Conservation (phyloP, 768 basidiomycete species). For the Hericium alpestre region DNA sequence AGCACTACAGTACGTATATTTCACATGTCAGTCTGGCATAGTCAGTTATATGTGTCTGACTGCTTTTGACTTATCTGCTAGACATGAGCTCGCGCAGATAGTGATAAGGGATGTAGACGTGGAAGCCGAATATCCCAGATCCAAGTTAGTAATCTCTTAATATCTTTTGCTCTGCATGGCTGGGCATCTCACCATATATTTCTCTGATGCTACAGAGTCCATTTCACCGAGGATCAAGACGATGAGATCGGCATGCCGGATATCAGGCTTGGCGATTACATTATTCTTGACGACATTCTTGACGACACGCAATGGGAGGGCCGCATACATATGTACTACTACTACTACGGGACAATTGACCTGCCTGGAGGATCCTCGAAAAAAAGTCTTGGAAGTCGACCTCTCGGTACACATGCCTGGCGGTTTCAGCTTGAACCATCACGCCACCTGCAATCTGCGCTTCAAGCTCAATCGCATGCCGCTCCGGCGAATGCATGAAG, state of each 20-base stretch:
- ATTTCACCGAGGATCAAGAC: neutral
- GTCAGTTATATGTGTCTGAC: neutral
- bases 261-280: neutral
- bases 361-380: too few species aligned
- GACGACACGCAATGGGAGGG: neutral
- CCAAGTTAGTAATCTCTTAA: too few species aligned
- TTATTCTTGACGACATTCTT: neutral
- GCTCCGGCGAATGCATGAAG: neutral
- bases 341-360: neutral
- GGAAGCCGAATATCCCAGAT: neutral
- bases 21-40: neutral
- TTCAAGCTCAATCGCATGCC: conserved; percentile 1
- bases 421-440: neutral
- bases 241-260: neutral
- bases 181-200: neutral
- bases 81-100: neutral
- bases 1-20: neutral
- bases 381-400: neutral
- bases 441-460: neutral
- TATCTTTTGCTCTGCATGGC: neutral
- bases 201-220: neutral
- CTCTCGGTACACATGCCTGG: neutral
- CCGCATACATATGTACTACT: neutral
- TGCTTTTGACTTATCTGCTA: neutral
- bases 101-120: neutral